Percentiles rank a stretch among this genome's conserved stretches.
phyloP scores from a whole-genome alignment of 306 rosid species.

The Rosa rugosa region DNA sequence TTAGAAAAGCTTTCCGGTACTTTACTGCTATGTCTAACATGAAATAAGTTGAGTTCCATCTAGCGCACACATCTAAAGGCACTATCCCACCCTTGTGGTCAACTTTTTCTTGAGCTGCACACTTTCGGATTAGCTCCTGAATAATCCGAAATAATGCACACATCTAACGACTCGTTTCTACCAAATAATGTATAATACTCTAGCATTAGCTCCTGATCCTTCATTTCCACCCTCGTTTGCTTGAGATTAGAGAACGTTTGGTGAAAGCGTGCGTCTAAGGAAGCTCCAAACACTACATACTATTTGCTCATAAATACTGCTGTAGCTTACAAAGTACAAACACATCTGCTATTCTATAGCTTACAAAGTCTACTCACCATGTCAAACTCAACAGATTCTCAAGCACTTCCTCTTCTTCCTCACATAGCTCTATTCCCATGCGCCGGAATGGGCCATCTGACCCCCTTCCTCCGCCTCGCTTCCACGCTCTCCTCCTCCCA shows the following conservation, averaged over 20 bases:
- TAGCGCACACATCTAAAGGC: no score
- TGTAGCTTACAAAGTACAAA: not conserved
- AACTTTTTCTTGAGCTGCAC: no score
- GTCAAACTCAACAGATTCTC: slow-evolving; percentile 9
- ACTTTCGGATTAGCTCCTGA: no score
- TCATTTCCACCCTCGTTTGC: not conserved
- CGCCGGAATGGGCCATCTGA: slow-evolving; percentile 36
- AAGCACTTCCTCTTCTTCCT: slow-evolving; percentile 9
- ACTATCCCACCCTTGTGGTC: no score
- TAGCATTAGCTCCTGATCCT: not conserved
- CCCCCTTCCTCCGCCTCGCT: slow-evolving; percentile 31
- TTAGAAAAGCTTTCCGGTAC: no score
- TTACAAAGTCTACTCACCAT: not conserved
- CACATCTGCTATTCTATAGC: not conserved
- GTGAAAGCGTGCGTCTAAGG: not conserved
- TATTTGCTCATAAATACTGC: not conserved
- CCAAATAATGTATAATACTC: not conserved
- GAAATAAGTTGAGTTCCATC: no score
- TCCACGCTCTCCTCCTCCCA: slow-evolving; percentile 3
- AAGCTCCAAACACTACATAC: not conserved
- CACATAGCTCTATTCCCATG: slow-evolving; percentile 32
- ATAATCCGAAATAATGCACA: no score
- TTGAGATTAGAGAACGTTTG: not conserved
- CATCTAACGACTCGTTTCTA: no score
- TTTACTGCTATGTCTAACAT: no score